Base-by-base conservation (phyloP, 345 rosid genomes). In the Euclidium syriacum region DNA sequence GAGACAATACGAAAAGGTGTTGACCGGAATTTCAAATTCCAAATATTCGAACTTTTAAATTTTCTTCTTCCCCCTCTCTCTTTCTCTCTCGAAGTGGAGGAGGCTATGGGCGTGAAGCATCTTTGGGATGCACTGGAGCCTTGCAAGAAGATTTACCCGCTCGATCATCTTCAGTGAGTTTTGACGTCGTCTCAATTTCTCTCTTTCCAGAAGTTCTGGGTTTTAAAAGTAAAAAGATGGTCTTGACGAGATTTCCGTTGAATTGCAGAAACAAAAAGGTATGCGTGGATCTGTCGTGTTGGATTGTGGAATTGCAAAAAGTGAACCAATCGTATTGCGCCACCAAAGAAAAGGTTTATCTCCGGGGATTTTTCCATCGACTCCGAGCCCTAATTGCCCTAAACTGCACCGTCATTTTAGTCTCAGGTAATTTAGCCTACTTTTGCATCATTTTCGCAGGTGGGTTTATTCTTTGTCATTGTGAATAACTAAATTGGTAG, bases 241-340 rank as follows among this genome's bases (percentile, higher is more conserved):
- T 15, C 18, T 70, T 56, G 20, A 47, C 14, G 38, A 36, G n/a
- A 43, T 19, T 35, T 43, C 6, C 43, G 10, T 3, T 32, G 20
- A 3, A 2, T 4, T 48, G 70, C 22, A 90, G 97, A 77, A 87
- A 94, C 91, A 87, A 90, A 74, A 84, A 86, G 62, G 62, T 87
- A 30, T 90, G 96, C 70, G 57, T 94, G 32, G 99, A 94, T 83
- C 95, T 94, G 1, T 94, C 97, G 2, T 90, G 99, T 62, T 94
- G 97, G 97, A 78, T 90, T 66, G 97, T 94, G 30, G 96, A 86
- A 63, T 84, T 90, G 39, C 87, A 85, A 38, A 83, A 52, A 26
- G 97, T 83, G 10, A 85, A 79, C 68, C 67, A 77, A 67, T 80
- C 92, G 10, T 81, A 78, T 68, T 72, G 79, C 52, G 73, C 90